Evolutionary conservation across 2,329 filamentous ascomycete genomes (phyloP).

Genomic region (Aspergillus ibericus): DNA sequence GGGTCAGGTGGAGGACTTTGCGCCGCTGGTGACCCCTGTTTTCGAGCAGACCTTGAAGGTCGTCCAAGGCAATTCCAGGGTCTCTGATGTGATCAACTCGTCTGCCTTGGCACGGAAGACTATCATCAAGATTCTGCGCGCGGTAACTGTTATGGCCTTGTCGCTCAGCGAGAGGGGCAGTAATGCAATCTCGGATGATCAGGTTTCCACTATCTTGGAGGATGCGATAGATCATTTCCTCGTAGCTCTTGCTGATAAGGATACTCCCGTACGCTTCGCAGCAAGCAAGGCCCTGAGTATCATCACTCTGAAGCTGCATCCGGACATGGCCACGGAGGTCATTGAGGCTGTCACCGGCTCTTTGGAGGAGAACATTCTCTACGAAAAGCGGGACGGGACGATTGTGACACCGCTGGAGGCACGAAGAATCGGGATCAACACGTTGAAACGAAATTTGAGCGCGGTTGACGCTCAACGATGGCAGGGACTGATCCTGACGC

Average conservation of each 20-base stretch:
- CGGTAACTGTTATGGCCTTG: slow-evolving; percentile 67
- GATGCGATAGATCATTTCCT: slow-evolving; percentile 79
- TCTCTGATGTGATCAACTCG: slow-evolving; percentile 59
- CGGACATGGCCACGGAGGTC: slow-evolving; percentile 80
- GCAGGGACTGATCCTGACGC: slow-evolving; percentile 87
- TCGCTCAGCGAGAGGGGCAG: slow-evolving; percentile 46
- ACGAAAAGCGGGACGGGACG: slow-evolving; percentile 48
- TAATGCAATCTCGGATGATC: slow-evolving; percentile 29
- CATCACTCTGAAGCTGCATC: slow-evolving; percentile 75
- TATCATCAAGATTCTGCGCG: slow-evolving; percentile 80
- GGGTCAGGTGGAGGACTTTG: slow-evolving; percentile 72
- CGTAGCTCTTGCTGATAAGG: slow-evolving; percentile 75
- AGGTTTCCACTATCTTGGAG: slow-evolving; percentile 63
- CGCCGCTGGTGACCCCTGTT: slow-evolving; percentile 63
- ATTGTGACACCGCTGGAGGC: slow-evolving; percentile 39
- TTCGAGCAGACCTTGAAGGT: slow-evolving; percentile 66
- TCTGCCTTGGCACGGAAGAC: slow-evolving; percentile 81
- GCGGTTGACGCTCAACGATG: slow-evolving; percentile 80
- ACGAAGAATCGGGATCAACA: slow-evolving; percentile 36
- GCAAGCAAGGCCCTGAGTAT: slow-evolving; percentile 91
- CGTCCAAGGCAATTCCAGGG: slow-evolving; percentile 51
- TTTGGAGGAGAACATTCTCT: slow-evolving; percentile 62
- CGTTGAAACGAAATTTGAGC: slow-evolving; percentile 59
- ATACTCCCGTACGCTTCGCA: slow-evolving; percentile 85
- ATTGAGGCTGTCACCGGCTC: slow-evolving; percentile 79